Evolutionary conservation across 306 rosid species (phyloP).

Genomic region (Hylodesmum podocarpum): DNA sequence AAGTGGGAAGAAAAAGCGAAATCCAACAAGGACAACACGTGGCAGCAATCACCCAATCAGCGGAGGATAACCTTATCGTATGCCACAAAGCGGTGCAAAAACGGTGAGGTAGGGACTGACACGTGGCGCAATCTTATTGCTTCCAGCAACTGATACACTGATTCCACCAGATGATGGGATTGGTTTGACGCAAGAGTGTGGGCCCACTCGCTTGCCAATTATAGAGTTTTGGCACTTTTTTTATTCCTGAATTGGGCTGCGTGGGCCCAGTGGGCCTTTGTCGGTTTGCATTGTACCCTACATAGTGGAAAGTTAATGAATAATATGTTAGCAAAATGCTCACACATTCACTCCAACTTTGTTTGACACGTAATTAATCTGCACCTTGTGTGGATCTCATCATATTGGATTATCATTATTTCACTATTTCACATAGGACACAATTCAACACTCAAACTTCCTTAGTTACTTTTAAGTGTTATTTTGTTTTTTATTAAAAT

Average conservation of each 20-base stretch:
- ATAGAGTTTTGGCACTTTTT: not conserved
- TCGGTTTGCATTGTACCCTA: slow-evolving; percentile 33
- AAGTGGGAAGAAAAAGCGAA: slow-evolving; percentile 19
- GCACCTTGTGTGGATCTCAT: slow-evolving; percentile 39
- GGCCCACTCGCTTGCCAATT: slow-evolving; percentile 19
- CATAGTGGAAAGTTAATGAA: slow-evolving; percentile 2
- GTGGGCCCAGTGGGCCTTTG: slow-evolving; percentile 18
- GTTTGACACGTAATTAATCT: slow-evolving; percentile 38
- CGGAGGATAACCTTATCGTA: slow-evolving; percentile 58
- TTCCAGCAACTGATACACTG: not conserved
- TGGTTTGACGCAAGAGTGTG: not conserved
- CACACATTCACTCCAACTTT: slow-evolving; percentile 12
- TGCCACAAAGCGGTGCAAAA: not conserved
- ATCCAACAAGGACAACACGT: slow-evolving; percentile 42
- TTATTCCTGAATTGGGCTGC: not conserved
- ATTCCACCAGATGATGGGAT: slow-evolving; percentile 4
- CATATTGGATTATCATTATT: not conserved
- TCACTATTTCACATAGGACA: not conserved
- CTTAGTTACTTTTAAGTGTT: no score
- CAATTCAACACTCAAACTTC: no score
- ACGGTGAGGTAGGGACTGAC: not conserved
- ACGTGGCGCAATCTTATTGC: slow-evolving; percentile 13
- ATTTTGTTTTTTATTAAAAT: no score
- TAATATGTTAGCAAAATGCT: not conserved
- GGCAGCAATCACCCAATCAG: slow-evolving; percentile 44